phyloP scores from a whole-genome alignment of 2,329 filamentous ascomycete genomes.

The Fusarium pilosicola region DNA sequence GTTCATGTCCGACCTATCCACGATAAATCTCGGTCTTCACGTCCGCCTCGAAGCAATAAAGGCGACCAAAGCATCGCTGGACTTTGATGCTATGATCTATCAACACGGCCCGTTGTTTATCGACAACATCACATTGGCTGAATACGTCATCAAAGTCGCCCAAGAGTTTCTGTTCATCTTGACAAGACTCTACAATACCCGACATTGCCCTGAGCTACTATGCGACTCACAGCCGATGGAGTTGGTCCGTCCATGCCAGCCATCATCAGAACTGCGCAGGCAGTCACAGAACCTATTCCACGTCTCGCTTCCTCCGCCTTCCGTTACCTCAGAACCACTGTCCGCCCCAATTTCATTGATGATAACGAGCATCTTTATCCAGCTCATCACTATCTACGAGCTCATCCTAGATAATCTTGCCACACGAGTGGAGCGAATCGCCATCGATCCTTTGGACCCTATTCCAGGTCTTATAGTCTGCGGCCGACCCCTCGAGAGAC shows the following conservation, averaged over 20 bases:
- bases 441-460: neutral
- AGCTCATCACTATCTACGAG: neutral
- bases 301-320: neutral
- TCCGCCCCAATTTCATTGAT: rapidly evolving
- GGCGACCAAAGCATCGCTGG: rapidly evolving
- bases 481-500: rapidly evolving
- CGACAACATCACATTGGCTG: neutral
- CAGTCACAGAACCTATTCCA: rapidly evolving
- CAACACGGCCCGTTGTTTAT: neutral
- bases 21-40: neutral
- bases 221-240: neutral
- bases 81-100: neutral
- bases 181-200: rapidly evolving
- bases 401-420: neutral
- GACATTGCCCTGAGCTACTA: rapidly evolving
- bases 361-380: neutral
- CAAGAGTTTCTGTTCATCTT: neutral
- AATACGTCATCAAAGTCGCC: neutral
- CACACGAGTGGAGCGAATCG: neutral
- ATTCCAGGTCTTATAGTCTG: neutral
- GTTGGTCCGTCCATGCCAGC: neutral
- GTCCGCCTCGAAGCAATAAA: neutral
- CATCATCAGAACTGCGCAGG: neutral
- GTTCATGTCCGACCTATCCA: neutral
- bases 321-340: neutral